Evolutionary conservation across 2,329 filamentous ascomycete genomes (phyloP), one percentile per base, ranked within the genome.

Genomic region (Neoscytalidium dimidiatum): DNA sequence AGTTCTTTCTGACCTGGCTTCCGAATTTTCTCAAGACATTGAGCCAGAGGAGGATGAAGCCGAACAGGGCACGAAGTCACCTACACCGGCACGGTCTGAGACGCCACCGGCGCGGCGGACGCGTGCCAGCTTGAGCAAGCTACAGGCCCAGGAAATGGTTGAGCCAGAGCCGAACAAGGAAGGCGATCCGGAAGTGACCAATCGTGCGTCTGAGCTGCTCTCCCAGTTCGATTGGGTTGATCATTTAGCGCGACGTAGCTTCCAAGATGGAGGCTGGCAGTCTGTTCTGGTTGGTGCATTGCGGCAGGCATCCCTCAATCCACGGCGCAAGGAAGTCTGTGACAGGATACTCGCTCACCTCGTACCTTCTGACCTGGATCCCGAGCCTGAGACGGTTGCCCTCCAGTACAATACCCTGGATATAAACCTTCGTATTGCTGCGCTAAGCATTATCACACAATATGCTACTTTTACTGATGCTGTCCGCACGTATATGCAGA

Each of bases 231-330:
- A 92, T 70, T 99, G 95, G 95, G 87, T 96, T 66, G 91, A 96
- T 62, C 86, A 92, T 67, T 82, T 97, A 23, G 88, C 89, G 68
- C 91, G 91, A 71, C 90, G 94, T 51, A 90, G 97, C 69, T 97
- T 98, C 74, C 84, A 87, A 68, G 86, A 94, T 49, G 95, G 94
- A 64, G 93, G 93, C 21, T 99, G 95, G 95, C 88, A 97, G 77
- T 79, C 92, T 67, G 94, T 97, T 68, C 85, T 98, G 73, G 89
- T 96, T 48, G 95, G 94, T 6, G 81, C 98, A 17, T 79, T 99
- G 17, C 85, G 97, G 75, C 93, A 96, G 70, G 81, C 98, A 4
- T 95, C 93, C 2, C 90, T 90, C 73, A 88, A 89, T 56, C 88
- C 91, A 52, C 84, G 88, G 9, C 85, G 90, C 64, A 86, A 90